Evolutionary conservation across 2,329 filamentous ascomycete species (phyloP).

Genomic region (Pyricularia sp.): DNA sequence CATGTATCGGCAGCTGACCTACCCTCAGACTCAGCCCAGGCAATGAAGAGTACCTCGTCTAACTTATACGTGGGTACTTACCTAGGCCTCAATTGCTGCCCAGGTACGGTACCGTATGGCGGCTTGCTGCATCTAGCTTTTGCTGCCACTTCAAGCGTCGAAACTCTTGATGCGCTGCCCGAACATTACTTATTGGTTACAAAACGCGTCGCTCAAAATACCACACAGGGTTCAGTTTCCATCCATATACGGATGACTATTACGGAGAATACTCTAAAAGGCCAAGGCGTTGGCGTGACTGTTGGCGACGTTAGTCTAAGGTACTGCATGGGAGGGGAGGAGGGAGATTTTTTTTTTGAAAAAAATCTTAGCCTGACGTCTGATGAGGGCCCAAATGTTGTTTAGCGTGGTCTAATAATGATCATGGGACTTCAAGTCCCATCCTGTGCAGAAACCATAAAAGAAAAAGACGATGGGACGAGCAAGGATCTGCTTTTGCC

Average conservation of each 20-base stretch:
- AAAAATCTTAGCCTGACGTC: not conserved
- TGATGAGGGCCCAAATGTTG: not conserved
- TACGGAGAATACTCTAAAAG: no score
- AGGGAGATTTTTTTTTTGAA: no score
- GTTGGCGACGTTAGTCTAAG: not conserved
- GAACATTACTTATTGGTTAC: no score
- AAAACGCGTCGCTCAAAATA: no score
- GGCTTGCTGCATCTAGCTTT: not conserved
- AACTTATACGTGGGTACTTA: not conserved
- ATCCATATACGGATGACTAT: no score
- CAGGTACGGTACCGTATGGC: not conserved
- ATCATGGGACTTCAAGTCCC: slow-evolving; percentile 2
- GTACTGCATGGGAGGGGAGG: not conserved
- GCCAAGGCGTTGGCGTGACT: no score
- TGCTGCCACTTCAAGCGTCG: not conserved
- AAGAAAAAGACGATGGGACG: not conserved
- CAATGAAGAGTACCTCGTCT: not conserved
- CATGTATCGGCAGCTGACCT: not conserved
- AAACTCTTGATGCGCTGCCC: not conserved
- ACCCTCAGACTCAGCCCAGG: not conserved
- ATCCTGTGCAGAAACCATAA: not conserved
- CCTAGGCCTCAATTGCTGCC: not conserved
- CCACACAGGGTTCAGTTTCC: no score
- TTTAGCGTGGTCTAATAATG: slow-evolving; percentile 1
- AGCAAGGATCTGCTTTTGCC: not conserved